phyloP scores from a whole-genome alignment of 2,329 filamentous ascomycete genomes.

The Chrysoporthe puriensis region DNA sequence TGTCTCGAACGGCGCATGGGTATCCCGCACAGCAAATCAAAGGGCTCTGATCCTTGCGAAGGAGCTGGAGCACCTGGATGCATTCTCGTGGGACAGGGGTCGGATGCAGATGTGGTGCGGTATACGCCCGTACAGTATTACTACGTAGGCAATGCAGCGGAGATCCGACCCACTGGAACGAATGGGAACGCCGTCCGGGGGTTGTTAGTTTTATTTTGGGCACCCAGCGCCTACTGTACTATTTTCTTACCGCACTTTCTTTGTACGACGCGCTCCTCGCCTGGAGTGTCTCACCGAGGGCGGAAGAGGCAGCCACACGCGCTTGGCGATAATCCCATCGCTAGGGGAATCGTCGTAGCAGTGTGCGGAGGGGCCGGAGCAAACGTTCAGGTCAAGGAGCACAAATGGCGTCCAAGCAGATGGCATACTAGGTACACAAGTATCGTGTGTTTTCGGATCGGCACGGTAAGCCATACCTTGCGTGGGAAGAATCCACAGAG shows the following conservation, averaged over 20 bases:
- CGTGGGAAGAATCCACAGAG: neutral
- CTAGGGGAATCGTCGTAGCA: neutral
- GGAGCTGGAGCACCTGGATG: neutral
- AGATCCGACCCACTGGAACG: neutral
- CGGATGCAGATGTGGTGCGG: neutral
- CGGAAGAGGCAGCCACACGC: neutral
- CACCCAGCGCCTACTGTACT: slow-evolving; percentile 1
- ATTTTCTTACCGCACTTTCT: slow-evolving; percentile 2
- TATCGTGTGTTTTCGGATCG: neutral
- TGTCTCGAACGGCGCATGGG: neutral
- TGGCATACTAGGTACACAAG: neutral
- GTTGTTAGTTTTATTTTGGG: neutral
- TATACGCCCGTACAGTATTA: neutral
- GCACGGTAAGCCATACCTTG: neutral
- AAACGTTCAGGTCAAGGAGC: neutral
- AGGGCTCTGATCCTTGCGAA: neutral
- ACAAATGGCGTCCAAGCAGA: neutral
- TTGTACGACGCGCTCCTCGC: neutral
- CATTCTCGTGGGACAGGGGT: neutral
- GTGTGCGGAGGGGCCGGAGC: neutral
- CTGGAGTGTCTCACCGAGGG: neutral
- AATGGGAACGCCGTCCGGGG: neutral
- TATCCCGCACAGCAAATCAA: neutral
- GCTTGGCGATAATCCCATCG: neutral
- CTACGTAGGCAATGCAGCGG: neutral